Percentiles rank a stretch among this genome's conserved stretches.
phyloP scores from a whole-genome alignment of 352 stramenopile species.

The Phytopythium boreale region DNA sequence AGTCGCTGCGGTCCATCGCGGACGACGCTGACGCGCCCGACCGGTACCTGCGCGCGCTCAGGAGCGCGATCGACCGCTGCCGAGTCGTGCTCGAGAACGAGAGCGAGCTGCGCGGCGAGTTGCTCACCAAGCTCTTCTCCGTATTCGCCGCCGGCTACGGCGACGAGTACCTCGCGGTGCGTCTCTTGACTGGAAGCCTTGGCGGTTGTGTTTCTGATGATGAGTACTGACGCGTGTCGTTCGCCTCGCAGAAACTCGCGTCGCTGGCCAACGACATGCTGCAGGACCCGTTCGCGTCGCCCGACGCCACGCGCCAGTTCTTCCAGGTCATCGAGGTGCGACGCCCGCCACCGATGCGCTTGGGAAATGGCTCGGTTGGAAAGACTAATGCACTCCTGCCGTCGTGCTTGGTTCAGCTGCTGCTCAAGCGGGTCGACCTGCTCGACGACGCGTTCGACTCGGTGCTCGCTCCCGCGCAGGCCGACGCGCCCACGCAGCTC shows the following conservation, averaged over 20 bases:
- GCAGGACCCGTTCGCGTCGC: slow-evolving; percentile 56
- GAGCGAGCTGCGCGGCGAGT: slow-evolving; percentile 51
- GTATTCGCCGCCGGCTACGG: slow-evolving; percentile 55
- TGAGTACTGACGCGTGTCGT: background rate
- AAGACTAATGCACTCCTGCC: background rate
- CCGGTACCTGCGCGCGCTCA: slow-evolving; percentile 36
- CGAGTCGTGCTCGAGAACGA: slow-evolving; percentile 64
- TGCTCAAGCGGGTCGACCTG: slow-evolving; percentile 59
- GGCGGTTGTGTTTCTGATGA: too few relatives aligned
- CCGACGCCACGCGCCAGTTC: slow-evolving; percentile 61
- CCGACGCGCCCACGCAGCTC: slow-evolving; percentile 61
- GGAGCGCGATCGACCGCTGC: slow-evolving; percentile 46
- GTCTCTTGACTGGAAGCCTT: too few relatives aligned
- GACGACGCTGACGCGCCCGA: slow-evolving; percentile 38
- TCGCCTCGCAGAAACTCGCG: slow-evolving; percentile 45
- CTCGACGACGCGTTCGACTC: slow-evolving; percentile 61
- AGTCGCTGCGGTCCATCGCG: slow-evolving; percentile 42
- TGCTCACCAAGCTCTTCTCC: slow-evolving; percentile 68
- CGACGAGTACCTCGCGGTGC: slow-evolving; percentile 65
- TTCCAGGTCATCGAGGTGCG: slow-evolving; percentile 63
- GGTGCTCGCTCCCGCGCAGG: slow-evolving; percentile 31
- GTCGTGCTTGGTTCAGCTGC: slow-evolving; percentile 24
- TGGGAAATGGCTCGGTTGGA: background rate
- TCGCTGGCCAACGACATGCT: slow-evolving; percentile 55
- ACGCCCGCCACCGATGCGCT: background rate